These are phyloP conservation scores for Gymnopus androsaceus DNA, from an alignment of 1,284 basidiomycete species.

Conservation along the genomic window DNA sequence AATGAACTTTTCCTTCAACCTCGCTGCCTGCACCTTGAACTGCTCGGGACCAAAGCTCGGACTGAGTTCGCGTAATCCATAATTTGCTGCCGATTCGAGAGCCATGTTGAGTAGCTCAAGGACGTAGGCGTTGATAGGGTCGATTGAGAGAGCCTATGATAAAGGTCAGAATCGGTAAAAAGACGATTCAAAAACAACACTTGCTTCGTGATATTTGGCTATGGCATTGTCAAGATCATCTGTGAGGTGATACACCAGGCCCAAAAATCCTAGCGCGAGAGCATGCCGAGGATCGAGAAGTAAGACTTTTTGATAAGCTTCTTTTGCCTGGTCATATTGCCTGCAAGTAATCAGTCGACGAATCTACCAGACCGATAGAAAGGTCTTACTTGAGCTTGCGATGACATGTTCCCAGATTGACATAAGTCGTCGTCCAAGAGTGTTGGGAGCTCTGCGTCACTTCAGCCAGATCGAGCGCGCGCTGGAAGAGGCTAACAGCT, in stretches of 20 bases:
- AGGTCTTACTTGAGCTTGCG: slow-evolving; percentile 73
- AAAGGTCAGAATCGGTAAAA: slow-evolving; percentile 1
- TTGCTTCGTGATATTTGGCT: slow-evolving; percentile 84
- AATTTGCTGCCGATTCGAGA: slow-evolving; percentile 54
- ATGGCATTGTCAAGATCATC: slow-evolving; percentile 79
- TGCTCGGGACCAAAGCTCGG: slow-evolving; percentile 30
- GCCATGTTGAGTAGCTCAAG: slow-evolving; percentile 86
- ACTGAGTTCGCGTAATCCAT: slow-evolving; percentile 23
- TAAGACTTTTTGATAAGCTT: slow-evolving; percentile 74
- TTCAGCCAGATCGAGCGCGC: slow-evolving; percentile 73
- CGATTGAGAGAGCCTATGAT: slow-evolving; percentile 74
- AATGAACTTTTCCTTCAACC: slow-evolving; percentile 36
- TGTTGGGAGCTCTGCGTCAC: slow-evolving; percentile 83
- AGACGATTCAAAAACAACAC: slow-evolving; percentile 19
- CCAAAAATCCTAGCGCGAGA: slow-evolving; percentile 80
- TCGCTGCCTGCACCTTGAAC: slow-evolving; percentile 36
- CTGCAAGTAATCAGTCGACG: slow-evolving; percentile 38
- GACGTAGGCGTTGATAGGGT: slow-evolving; percentile 84
- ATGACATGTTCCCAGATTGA: slow-evolving; percentile 88
- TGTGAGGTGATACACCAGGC: slow-evolving; percentile 78
- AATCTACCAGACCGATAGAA: background rate
- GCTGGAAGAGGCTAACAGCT: slow-evolving; percentile 72
- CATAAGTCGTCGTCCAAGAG: slow-evolving; percentile 85
- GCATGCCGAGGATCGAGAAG: slow-evolving; percentile 80
- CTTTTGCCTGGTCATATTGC: slow-evolving; percentile 68